phyloP scores from a whole-genome alignment of 176 grass and related monocot species.

The Melocanna baccifera region DNA sequence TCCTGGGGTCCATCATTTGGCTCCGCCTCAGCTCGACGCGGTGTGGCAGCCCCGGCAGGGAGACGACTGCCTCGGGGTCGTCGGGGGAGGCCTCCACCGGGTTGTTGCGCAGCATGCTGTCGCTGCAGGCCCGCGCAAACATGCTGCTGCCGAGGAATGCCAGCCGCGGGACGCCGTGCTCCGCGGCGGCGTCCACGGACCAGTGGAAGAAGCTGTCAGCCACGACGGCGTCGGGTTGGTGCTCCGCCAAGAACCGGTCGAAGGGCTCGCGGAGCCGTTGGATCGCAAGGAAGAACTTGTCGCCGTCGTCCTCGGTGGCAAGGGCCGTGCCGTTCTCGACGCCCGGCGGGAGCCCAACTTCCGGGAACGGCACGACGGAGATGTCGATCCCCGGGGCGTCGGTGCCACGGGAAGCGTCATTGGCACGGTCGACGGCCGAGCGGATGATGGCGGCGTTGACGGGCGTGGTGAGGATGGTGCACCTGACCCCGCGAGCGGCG shows the following conservation, averaged over 20 bases:
- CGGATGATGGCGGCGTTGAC: constrained; percentile 39
- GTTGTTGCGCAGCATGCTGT: constrained; percentile 5
- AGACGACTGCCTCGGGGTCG: not conserved
- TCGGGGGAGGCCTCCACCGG: not conserved
- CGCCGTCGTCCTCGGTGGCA: not conserved
- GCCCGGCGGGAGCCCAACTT: constrained; percentile 46
- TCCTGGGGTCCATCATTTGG: constrained; percentile 14
- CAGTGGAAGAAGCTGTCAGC: constrained; percentile 50
- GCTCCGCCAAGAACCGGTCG: constrained; percentile 18
- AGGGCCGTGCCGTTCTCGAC: constrained; percentile 30
- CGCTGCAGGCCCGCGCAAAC: constrained; percentile 28
- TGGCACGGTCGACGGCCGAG: constrained; percentile 45
- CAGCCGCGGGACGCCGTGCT: constrained; percentile 39
- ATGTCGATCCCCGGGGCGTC: constrained; percentile 23
- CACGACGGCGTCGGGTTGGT: constrained; percentile 42
- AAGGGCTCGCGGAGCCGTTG: constrained; percentile 35
- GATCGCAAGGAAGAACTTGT: constrained; percentile 17
- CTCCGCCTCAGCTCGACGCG: constrained; percentile 36
- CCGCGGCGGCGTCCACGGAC: constrained; percentile 27
- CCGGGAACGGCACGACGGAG: constrained; percentile 41
- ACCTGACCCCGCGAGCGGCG: constrained; percentile 46
- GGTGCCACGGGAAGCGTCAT: not conserved
- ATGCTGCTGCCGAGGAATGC: constrained; percentile 50
- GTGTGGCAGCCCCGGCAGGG: constrained; percentile 43
- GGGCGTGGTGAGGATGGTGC: constrained; percentile 61